Percentiles rank a stretch among this genome's conserved stretches.
phyloP scores from a whole-genome alignment of 164 flowering plant species.

The Umbellularia californica region DNA sequence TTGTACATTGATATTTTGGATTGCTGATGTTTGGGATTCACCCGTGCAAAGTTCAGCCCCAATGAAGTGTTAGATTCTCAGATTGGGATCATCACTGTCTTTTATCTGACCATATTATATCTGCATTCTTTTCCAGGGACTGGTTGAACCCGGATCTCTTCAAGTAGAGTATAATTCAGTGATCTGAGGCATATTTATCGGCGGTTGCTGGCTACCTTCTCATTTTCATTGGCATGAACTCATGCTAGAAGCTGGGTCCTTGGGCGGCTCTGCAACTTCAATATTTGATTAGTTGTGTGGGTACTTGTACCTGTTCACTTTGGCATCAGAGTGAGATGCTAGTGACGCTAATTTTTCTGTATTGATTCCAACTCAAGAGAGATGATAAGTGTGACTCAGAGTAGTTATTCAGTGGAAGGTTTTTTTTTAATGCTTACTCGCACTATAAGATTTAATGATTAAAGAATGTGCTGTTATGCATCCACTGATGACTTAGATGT shows the following conservation, averaged over 20 bases:
- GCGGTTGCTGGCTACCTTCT: conserved; percentile 1
- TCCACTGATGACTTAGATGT: no score
- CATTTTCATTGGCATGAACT: not conserved
- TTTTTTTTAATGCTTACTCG: no score
- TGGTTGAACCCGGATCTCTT: conserved; percentile 81
- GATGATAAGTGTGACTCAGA: no score
- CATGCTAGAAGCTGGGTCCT: not conserved
- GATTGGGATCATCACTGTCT: not conserved
- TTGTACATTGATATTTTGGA: no score
- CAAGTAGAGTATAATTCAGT: conserved; percentile 30
- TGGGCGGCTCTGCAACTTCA: not conserved
- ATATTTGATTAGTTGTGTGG: not conserved
- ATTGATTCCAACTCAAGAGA: no score
- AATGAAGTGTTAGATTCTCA: no score
- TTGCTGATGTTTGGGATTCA: not conserved
- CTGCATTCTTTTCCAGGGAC: conserved; percentile 48
- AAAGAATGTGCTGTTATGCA: no score
- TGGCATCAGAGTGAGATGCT: not conserved
- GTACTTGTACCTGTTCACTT: not conserved
- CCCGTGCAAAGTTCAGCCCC: not conserved
- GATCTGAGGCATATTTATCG: not conserved
- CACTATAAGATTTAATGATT: no score
- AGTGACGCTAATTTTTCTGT: no score
- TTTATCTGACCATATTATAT: not conserved
- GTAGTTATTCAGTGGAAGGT: no score